phyloP scores from a whole-genome alignment of 345 rosid species.

The Theobroma cacao region DNA sequence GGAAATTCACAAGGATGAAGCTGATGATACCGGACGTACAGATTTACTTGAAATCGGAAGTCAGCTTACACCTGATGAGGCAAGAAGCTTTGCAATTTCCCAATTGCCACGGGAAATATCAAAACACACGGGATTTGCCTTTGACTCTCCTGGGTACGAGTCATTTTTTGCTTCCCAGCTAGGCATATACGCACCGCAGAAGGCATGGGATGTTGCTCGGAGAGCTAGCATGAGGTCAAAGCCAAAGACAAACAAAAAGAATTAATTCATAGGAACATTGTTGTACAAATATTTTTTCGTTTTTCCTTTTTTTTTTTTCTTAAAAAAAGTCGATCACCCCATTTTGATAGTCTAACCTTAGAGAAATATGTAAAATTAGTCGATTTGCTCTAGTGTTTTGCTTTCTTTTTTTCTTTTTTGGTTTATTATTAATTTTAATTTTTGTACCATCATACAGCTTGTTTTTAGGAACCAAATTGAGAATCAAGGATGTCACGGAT shows the following conservation, averaged over 20 bases:
- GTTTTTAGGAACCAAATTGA: neutral
- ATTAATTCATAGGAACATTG: constrained; percentile 5
- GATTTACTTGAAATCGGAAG: constrained; percentile 49
- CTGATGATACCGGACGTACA: constrained; percentile 42
- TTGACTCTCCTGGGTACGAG: constrained; percentile 97
- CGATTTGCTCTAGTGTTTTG: neutral
- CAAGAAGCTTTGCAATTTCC: constrained; percentile 78
- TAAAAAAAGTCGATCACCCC: neutral
- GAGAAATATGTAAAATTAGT: constrained; percentile 16
- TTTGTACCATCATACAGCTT: neutral
- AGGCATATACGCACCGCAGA: constrained; percentile 86
- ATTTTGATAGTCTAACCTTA: constrained; percentile 2
- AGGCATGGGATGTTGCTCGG: constrained; percentile 97
- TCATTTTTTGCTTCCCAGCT: constrained; percentile 92
- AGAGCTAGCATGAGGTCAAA: constrained; percentile 82
- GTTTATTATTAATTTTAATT: no score
- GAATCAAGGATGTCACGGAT: neutral
- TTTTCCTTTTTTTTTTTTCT: no score
- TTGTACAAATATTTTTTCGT: constrained; percentile 11
- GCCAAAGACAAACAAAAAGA: constrained; percentile 45
- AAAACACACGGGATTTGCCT: constrained; percentile 91
- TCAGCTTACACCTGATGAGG: constrained; percentile 72
- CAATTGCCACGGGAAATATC: constrained; percentile 87
- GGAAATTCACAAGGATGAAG: constrained; percentile 79
- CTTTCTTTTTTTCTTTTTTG: neutral